Percentiles rank a stretch among this genome's conserved stretches.
Conservation (phyloP, 164 flowering plant species). For the Buxus sempervirens region DNA sequence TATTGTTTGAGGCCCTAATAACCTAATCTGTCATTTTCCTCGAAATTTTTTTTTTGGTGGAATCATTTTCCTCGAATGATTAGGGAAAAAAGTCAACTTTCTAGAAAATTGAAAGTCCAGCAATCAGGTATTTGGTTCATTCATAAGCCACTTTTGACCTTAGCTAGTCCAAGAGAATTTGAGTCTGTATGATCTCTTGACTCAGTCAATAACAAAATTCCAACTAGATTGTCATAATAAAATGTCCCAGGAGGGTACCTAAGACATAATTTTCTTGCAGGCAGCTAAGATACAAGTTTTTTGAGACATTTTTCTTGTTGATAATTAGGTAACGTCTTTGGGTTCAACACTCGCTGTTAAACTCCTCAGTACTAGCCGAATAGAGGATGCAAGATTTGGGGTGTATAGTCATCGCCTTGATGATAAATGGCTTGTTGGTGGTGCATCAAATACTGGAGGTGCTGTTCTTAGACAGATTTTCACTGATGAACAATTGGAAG, state of each 20-base stretch:
- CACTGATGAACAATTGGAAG: constrained; percentile 66
- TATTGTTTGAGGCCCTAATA: too few relatives aligned
- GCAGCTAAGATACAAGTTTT: not conserved
- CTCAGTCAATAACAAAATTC: too few relatives aligned
- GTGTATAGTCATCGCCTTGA: constrained; percentile 96
- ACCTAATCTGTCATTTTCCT: too few relatives aligned
- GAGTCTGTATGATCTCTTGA: not conserved
- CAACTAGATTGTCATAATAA: not conserved
- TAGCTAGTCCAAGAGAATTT: not conserved
- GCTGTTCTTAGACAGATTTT: constrained; percentile 77
- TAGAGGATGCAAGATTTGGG: constrained; percentile 93
- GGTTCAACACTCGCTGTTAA: constrained; percentile 96
- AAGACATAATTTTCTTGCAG: not conserved
- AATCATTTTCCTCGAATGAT: too few relatives aligned
- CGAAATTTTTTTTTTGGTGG: too few relatives aligned
- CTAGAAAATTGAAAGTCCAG: too few relatives aligned
- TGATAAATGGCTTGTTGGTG: constrained; percentile 97
- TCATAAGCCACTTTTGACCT: not conserved
- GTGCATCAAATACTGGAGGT: constrained; percentile 95
- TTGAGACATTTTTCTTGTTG: not conserved
- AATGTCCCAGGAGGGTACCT: not conserved
- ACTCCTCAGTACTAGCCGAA: constrained; percentile 72
- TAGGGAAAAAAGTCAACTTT: too few relatives aligned
- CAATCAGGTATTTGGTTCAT: too few relatives aligned
- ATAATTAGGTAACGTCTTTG: constrained; percentile 76